Percentiles rank a stretch among this genome's conserved stretches.
phyloP scores from a whole-genome alignment of 1,139 yeast genomes.

The Candida mesenterica region DNA sequence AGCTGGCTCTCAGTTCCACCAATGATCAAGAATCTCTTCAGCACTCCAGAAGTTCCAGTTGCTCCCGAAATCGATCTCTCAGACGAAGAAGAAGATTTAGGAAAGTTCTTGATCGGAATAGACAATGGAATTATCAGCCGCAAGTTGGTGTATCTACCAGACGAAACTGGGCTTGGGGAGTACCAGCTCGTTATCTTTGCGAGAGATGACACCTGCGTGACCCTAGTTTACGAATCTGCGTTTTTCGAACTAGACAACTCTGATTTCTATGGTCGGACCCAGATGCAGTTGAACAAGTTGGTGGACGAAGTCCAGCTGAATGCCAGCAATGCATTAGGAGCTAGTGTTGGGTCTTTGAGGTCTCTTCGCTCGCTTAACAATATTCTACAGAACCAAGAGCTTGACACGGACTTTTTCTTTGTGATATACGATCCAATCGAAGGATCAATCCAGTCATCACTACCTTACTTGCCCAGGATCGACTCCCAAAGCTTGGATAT shows the following conservation, averaged over 20 bases:
- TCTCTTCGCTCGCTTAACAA: slow-evolving; percentile 22
- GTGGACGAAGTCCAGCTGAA: slow-evolving; percentile 24
- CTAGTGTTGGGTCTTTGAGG: slow-evolving; percentile 32
- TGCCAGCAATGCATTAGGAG: slow-evolving; percentile 13
- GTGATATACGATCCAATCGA: slow-evolving; percentile 31
- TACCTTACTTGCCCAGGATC: slow-evolving; percentile 35
- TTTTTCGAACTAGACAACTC: slow-evolving; percentile 3
- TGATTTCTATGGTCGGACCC: slow-evolving; percentile 6
- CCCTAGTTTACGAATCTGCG: slow-evolving; percentile 34
- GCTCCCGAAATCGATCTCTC: slow-evolving; percentile 9
- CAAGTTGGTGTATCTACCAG: slow-evolving; percentile 29
- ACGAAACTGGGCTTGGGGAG: slow-evolving; percentile 19
- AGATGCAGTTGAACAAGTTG: slow-evolving; percentile 18
- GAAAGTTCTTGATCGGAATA: slow-evolving; percentile 30
- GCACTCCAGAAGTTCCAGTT: slow-evolving; percentile 3
- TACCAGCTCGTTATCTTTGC: slow-evolving; percentile 33
- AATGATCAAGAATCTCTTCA: slow-evolving; percentile 15
- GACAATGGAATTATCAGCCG: slow-evolving; percentile 20
- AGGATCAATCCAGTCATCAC: slow-evolving; percentile 33
- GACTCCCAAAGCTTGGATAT: slow-evolving; percentile 10
- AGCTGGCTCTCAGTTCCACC: slow-evolving; percentile 30
- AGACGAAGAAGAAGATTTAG: slow-evolving; percentile 20
- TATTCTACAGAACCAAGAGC: slow-evolving; percentile 14
- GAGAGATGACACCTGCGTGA: slow-evolving; percentile 23
- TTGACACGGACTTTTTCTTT: slow-evolving; percentile 40